Percentiles rank a stretch among this genome's conserved stretches.
These are phyloP conservation scores for Arabidopsis hybrid DNA, from an alignment of 441 rosid genomes.

Conservation along the genomic window DNA sequence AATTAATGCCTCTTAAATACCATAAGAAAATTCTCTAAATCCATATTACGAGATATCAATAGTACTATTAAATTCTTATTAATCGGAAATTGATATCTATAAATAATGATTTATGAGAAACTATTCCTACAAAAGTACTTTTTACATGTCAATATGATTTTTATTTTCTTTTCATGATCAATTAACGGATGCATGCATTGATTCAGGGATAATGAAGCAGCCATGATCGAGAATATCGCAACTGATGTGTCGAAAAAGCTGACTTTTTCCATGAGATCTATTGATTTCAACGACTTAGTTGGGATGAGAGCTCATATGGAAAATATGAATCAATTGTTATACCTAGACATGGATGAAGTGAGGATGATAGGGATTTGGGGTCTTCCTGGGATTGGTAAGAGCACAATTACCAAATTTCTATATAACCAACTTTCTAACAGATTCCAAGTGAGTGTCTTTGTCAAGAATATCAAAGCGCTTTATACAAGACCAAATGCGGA, in stretches of 20 bases:
- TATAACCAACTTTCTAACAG: background rate
- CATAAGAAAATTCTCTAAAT: background rate
- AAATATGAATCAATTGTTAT: conserved; percentile 17
- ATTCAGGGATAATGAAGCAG: conserved; percentile 23
- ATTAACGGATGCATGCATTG: background rate
- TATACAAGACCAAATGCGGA: conserved; percentile 15
- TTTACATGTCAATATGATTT: no score
- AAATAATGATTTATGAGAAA: background rate
- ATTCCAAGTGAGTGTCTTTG: conserved; percentile 8
- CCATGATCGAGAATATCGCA: conserved; percentile 21
- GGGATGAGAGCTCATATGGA: conserved; percentile 30
- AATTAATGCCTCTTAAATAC: background rate
- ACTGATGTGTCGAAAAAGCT: conserved; percentile 9
- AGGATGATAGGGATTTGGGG: conserved; percentile 39
- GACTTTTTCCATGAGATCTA: conserved; percentile 6
- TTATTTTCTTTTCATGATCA: background rate
- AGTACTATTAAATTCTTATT: background rate
- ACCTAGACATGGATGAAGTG: conserved; percentile 14
- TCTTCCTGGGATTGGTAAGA: conserved; percentile 37
- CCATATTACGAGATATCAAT: no score
- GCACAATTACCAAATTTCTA: conserved; percentile 28
- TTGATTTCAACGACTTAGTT: conserved; percentile 12
- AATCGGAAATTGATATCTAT: background rate
- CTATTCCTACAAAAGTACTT: background rate
- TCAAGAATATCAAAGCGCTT: conserved; percentile 23